A percentile compares a stretch with the other conserved stretches of the same genome.
Conservation (phyloP, 345 rosid species). For the Gossypium stocksii region DNA sequence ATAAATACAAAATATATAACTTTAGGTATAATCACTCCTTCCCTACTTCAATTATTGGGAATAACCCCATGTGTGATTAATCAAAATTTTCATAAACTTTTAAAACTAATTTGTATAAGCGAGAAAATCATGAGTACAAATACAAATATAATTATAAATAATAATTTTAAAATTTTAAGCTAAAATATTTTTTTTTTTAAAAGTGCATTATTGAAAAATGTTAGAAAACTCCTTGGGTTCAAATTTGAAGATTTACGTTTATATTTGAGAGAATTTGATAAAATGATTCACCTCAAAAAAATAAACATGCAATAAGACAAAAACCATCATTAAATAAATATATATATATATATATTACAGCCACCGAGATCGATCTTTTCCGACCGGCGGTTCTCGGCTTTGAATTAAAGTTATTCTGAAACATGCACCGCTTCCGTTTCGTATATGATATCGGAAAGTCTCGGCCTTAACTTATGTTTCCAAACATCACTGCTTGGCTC, state of each 20-base stretch:
- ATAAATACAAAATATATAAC: too few relatives aligned
- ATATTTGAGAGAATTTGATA: too few relatives aligned
- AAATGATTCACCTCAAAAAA: too few relatives aligned
- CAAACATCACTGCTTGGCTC: conserved; percentile 37
- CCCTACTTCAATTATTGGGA: neutral
- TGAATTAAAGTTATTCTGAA: neutral
- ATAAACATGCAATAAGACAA: too few relatives aligned
- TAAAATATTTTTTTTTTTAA: too few relatives aligned
- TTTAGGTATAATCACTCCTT: neutral
- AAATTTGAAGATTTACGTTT: too few relatives aligned
- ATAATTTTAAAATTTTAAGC: too few relatives aligned
- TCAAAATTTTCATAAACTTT: neutral
- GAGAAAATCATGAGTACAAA: neutral
- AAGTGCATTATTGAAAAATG: too few relatives aligned
- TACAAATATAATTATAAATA: too few relatives aligned
- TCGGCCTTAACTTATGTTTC: conserved; percentile 46
- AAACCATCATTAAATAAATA: too few relatives aligned
- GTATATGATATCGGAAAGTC: conserved; percentile 33
- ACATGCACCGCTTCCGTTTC: conserved; percentile 26
- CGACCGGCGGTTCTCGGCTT: neutral
- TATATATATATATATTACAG: neutral
- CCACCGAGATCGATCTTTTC: neutral
- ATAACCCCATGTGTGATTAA: neutral
- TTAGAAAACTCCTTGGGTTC: too few relatives aligned
- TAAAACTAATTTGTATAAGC: neutral